Evolutionary conservation across 2,329 filamentous ascomycete species (phyloP), one percentile per base, ranked within the genome.

Genomic region (Diaporthe sp.): DNA sequence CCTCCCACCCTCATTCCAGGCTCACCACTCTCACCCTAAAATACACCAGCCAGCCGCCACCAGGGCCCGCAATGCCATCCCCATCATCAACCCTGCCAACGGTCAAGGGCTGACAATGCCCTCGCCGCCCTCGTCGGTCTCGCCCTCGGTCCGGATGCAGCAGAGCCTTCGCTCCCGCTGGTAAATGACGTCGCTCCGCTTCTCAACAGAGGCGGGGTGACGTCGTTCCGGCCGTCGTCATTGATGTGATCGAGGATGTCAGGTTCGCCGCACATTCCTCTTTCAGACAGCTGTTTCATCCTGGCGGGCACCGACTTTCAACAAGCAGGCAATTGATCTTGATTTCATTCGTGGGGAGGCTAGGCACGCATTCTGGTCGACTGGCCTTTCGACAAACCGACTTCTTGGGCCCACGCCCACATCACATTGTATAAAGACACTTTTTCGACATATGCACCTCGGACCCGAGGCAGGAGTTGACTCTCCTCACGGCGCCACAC

Each of bases 71-170:
- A 98, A 98, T 84, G 95, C 97, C 81, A 98, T 98, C 79, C 96
- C 96, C 75, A 99, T 99, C 83, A 95, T 98, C 85, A 97, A 99
- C 88, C 97, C 97, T 72, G 94, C 91, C 79, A 98, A 96, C 74
- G 74, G 74, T 12, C 74, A 76, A 72, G 95, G 97, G 81, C 92
- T 95, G 83, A 91, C 92, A 81, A 93, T 98, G 88, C 92, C 95
- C 73, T 97, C 95, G 87, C 96, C 96, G 78, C 95, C 96, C 35
- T 93, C 93, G 55, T 92, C 91, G 75, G 89, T 92, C 58, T 92
- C 90, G 58, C 91, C 91, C 76, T 87, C 80, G 66, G 74, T 87
- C 81, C 87, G 90, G 82, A 89, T 92, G 87, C 89, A 90, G 81
- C 88, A 90, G 80, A 79, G 83, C 71, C 85, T 90, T 77, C 84